A percentile compares a stretch with the other conserved stretches of the same genome.
Conservation (phyloP, 352 stramenopile species). For the Pythium aquatile region DNA sequence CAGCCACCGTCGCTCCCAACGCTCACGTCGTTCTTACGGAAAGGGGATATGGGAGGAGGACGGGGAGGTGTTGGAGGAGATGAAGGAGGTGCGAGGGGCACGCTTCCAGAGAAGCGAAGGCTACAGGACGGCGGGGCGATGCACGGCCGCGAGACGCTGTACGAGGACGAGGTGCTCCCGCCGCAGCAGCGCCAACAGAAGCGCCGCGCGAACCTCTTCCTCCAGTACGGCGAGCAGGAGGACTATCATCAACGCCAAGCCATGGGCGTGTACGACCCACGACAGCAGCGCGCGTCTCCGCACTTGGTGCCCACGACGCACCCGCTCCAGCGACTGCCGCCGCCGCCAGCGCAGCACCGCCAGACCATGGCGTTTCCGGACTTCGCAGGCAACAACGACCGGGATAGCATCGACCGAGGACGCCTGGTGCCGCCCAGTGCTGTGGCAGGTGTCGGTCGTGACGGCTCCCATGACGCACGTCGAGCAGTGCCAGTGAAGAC, state of each 20-base stretch:
- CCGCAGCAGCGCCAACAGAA: conserved; percentile 19
- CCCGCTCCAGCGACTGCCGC: background rate
- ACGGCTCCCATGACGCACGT: background rate
- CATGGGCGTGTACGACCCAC: conserved; percentile 1
- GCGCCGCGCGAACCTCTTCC: conserved; percentile 22
- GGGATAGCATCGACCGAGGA: background rate
- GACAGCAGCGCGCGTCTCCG: background rate
- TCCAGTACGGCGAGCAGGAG: conserved; percentile 18
- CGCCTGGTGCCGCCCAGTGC: background rate
- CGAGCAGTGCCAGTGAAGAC: conserved; percentile 4
- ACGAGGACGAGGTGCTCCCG: background rate
- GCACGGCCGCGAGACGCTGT: background rate
- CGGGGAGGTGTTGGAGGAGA: background rate
- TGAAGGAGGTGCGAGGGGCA: background rate
- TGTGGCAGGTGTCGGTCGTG: background rate
- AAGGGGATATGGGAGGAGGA: background rate
- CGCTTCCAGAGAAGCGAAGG: conserved; percentile 11
- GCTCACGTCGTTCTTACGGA: conserved; percentile 31
- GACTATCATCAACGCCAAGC: background rate
- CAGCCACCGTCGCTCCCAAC: conserved; percentile 27
- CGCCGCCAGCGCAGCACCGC: background rate
- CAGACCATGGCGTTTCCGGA: background rate
- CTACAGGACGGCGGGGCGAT: background rate
- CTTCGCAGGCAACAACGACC: conserved; percentile 3
- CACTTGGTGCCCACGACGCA: background rate